Conservation (phyloP, 1,284 basidiomycete species). For the Sanghuangporus weigelae region DNA sequence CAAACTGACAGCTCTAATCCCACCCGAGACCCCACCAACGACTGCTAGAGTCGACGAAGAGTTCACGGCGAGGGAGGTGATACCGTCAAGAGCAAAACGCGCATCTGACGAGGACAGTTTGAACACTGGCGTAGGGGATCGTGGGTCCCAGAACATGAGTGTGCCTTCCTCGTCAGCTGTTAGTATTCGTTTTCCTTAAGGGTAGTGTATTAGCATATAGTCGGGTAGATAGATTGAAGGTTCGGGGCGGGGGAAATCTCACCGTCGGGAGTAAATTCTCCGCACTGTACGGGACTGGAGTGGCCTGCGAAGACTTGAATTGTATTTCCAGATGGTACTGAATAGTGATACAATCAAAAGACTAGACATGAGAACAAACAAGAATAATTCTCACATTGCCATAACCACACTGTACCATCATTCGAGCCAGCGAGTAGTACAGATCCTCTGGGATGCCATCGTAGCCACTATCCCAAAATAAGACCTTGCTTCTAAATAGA, state of each 20-base stretch:
- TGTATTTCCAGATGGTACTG: conserved; percentile 88
- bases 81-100: conserved; percentile 74
- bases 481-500: not conserved
- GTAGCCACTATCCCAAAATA: conserved; percentile 62
- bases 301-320: conserved; percentile 97
- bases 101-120: conserved; percentile 72
- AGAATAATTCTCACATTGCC: conserved; percentile 67
- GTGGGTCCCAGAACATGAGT: conserved; percentile 91
- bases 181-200: conserved; percentile 79
- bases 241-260: conserved; percentile 12
- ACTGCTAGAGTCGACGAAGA: conserved; percentile 82
- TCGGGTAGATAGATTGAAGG: conserved; percentile 7
- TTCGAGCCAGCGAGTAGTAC: conserved; percentile 91
- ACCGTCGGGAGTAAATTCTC: conserved; percentile 91
- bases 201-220: conserved; percentile 10
- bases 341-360: conserved; percentile 19
- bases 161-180: conserved; percentile 83
- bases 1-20: conserved; percentile 80
- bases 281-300: conserved; percentile 79
- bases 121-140: conserved; percentile 70
- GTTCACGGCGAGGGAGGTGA: conserved; percentile 86
- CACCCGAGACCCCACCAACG: conserved; percentile 81
- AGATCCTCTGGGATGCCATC: conserved; percentile 94
- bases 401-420: conserved; percentile 96
- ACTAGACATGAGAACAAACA: conserved; percentile 4